phyloP scores from a whole-genome alignment of 2,329 filamentous ascomycete species.

The Pseudogymnoascus sp. region DNA sequence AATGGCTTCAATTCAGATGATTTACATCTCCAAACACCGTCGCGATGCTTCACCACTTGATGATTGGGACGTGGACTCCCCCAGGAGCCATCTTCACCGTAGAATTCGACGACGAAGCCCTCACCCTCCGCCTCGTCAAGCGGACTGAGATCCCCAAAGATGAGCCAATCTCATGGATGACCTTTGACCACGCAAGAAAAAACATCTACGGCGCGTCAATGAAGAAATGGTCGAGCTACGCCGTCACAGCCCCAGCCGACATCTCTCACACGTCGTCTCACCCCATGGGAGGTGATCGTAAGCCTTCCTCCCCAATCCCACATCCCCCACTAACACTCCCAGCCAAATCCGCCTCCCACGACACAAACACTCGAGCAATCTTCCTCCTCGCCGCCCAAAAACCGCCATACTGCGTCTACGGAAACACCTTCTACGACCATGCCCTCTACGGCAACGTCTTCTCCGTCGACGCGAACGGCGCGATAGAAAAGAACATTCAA shows the following conservation, averaged over 20 bases:
- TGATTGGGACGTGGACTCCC: slow-evolving; percentile 87
- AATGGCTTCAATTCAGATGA: neutral
- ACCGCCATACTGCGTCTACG: slow-evolving; percentile 75
- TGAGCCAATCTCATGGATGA: slow-evolving; percentile 91
- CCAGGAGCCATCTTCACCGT: slow-evolving; percentile 87
- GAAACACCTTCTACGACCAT: slow-evolving; percentile 83
- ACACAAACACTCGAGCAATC: slow-evolving; percentile 80
- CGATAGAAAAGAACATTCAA: slow-evolving; percentile 57
- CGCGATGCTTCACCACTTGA: slow-evolving; percentile 78
- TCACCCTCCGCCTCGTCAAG: slow-evolving; percentile 68
- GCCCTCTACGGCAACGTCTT: slow-evolving; percentile 77
- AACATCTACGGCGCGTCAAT: slow-evolving; percentile 83
- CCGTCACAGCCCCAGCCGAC: slow-evolving; percentile 64
- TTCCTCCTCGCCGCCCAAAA: slow-evolving; percentile 75
- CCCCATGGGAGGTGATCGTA: slow-evolving; percentile 69
- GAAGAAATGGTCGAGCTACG: slow-evolving; percentile 87
- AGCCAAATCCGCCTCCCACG: slow-evolving; percentile 57
- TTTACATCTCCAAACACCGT: neutral
- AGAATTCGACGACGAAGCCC: slow-evolving; percentile 73
- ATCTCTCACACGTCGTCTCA: slow-evolving; percentile 70
- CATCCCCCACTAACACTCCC: slow-evolving; percentile 8
- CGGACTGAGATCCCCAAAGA: slow-evolving; percentile 72
- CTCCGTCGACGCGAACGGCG: slow-evolving; percentile 47
- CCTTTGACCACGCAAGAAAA: slow-evolving; percentile 75
- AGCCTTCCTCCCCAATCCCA: slow-evolving; percentile 23